Conservation (phyloP, 306 rosid genomes). For the Fragaria iinumae region DNA sequence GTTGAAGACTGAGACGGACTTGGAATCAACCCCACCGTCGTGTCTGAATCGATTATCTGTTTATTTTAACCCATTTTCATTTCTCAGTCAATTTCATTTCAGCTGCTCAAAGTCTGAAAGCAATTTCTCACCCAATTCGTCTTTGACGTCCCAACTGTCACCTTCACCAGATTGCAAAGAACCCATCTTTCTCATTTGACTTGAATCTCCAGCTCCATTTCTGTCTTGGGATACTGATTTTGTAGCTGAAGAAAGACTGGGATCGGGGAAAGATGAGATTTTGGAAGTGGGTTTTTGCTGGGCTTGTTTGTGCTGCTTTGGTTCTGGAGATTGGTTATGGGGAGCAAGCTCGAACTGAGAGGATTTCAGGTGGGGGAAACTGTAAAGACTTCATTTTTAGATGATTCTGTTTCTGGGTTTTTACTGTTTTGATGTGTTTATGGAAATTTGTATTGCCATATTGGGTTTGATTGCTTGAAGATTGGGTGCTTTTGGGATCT, state of each 20-base stretch:
- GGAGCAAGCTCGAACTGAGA: slow-evolving; percentile 64
- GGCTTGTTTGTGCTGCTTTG: slow-evolving; percentile 49
- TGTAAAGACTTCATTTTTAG: not conserved
- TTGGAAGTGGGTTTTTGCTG: slow-evolving; percentile 50
- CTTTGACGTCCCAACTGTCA: slow-evolving; percentile 9
- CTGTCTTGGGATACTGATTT: slow-evolving; percentile 12
- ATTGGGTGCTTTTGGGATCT: slow-evolving; percentile 17
- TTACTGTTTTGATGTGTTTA: not conserved
- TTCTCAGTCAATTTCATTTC: not conserved
- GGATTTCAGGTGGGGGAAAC: slow-evolving; percentile 72
- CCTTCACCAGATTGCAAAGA: slow-evolving; percentile 3
- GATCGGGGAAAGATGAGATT: slow-evolving; percentile 33
- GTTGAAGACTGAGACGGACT: slow-evolving; percentile 11
- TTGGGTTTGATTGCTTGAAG: slow-evolving; percentile 20
- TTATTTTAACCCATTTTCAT: not conserved
- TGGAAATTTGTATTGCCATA: slow-evolving; percentile 2
- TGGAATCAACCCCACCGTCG: slow-evolving; percentile 2
- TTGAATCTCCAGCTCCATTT: not conserved
- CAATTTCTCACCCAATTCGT: not conserved
- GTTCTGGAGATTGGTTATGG: slow-evolving; percentile 42
- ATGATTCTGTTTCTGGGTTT: slow-evolving; percentile 16
- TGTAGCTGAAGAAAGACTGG: slow-evolving; percentile 5
- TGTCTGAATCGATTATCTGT: not conserved
- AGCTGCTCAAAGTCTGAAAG: slow-evolving; percentile 1
- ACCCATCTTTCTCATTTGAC: slow-evolving; percentile 7